phyloP scores from a whole-genome alignment of 2,329 filamentous ascomycete species.

The Diplodia mutila region DNA sequence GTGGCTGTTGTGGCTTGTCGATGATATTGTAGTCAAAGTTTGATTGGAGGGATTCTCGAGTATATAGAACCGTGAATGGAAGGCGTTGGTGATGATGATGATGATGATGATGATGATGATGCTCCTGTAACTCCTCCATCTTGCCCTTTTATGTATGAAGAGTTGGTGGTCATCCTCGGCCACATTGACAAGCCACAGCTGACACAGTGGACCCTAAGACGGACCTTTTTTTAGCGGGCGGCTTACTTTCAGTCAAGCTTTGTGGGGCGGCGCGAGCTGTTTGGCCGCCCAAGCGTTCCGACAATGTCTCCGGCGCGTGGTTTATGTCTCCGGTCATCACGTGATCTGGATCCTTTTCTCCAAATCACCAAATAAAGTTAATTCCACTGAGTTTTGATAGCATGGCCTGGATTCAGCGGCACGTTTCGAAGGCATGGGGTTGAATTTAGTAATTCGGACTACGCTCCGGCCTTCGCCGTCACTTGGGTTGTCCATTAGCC shows the following conservation, averaged over 20 bases:
- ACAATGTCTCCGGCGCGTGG: slow-evolving; percentile 4
- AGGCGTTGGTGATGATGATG: background rate
- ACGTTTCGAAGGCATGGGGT: too few species aligned
- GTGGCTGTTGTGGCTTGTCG: background rate
- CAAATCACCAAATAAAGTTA: background rate
- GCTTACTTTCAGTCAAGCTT: background rate
- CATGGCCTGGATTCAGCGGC: background rate
- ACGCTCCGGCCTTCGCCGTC: background rate
- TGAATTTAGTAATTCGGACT: too few species aligned
- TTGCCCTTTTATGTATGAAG: background rate
- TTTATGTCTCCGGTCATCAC: slow-evolving; percentile 11
- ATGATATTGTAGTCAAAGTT: background rate
- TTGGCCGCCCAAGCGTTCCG: background rate
- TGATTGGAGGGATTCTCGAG: background rate
- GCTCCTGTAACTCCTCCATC: background rate
- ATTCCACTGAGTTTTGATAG: background rate
- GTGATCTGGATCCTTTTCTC: background rate
- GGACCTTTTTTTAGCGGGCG: background rate
- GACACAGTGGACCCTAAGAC: background rate
- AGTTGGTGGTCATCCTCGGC: background rate
- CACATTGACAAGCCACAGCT: slow-evolving; percentile 4
- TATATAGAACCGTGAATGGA: background rate
- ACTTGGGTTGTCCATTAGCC: background rate
- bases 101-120: background rate
- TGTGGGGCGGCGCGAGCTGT: background rate